phyloP scores from a whole-genome alignment of 768 basidiomycete genomes.

The Dentipellis sp. region DNA sequence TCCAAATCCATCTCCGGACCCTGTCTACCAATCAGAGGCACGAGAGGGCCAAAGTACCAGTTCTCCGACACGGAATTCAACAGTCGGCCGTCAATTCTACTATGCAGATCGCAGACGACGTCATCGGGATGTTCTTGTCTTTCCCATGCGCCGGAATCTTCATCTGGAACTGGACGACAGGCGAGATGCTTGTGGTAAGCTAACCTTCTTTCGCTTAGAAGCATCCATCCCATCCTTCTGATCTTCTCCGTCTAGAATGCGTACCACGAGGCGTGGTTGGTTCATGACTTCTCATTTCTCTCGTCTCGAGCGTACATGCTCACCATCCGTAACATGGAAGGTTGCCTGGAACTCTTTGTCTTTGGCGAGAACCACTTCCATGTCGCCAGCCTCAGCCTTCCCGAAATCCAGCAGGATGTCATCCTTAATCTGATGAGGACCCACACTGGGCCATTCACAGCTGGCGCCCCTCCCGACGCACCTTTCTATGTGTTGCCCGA shows the following conservation, averaged over 20 bases:
- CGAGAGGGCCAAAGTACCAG: constrained; percentile 27
- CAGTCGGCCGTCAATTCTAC: constrained; percentile 23
- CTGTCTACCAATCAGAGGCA: constrained; percentile 30
- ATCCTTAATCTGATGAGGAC: constrained; percentile 9
- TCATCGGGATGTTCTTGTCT: constrained; percentile 40
- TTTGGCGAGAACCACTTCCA: constrained; percentile 19
- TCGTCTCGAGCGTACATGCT: constrained; percentile 33
- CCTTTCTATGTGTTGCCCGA: not conserved
- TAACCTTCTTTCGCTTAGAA: not conserved
- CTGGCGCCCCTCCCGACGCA: not conserved
- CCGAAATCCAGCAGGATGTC: constrained; percentile 9
- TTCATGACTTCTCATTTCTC: constrained; percentile 40
- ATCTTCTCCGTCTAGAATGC: constrained; percentile 21
- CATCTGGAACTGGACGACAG: constrained; percentile 47
- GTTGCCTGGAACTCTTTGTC: constrained; percentile 34
- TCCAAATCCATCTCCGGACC: constrained; percentile 24
- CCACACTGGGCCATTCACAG: constrained; percentile 22
- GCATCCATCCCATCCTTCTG: not conserved
- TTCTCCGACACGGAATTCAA: constrained; percentile 18
- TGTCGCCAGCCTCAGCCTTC: constrained; percentile 20
- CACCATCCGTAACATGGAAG: constrained; percentile 24
- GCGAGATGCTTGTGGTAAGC: constrained; percentile 33
- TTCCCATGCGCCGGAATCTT: constrained; percentile 25
- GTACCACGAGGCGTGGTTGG: constrained; percentile 17
- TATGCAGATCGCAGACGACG: constrained; percentile 46